Evolutionary conservation across 2,329 filamentous ascomycete species (phyloP), one percentile per base, ranked within the genome.

Genomic region (Diaporthe australafricana): DNA sequence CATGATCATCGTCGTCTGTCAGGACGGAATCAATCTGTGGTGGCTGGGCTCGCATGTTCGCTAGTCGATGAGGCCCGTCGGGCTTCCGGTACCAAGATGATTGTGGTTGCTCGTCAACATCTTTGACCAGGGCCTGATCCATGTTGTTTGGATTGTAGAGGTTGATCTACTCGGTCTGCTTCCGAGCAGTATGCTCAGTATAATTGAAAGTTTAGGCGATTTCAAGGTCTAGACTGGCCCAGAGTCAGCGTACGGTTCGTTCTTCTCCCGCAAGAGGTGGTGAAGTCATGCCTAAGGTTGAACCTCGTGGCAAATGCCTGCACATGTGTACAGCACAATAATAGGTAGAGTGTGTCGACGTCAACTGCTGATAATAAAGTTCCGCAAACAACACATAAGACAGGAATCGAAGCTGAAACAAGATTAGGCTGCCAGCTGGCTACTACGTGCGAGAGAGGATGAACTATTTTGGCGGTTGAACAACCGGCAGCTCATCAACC

Each of bases 1-100:
- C 60, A 16, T 65, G 45, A 8, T 72, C 70, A 5, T 70, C 63
- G 25, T 63, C 38, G 6, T 32, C 40, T 11, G 22, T 50, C 9
- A 52, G 47, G 17, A 42, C 22, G 0, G 60, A 65, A 4, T 50
- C 27, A 8, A 25, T 35, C 2, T 65, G 30, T n/a, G 55, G 55
- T 27, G 32, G 65, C 14, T 35, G 38, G n/a, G 32, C 11, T 22
- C 20, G 55, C 30, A 56, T 40, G 9, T 42, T 40, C 6, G 32
- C 11, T 22, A 48, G 40, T 20, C 38, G 25, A 27, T 42, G 40
- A 4, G 35, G 30, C 16, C 45, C 22, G 9, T 45, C 63, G 5
- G 56, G 50, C 50, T 72, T 72, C 20, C 45, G 56, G 20, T 50
- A n/a, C 70, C 70, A 72, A 5, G 48, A 48, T 11, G 66, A 65